Percentiles rank a stretch among this genome's conserved stretches.
These are phyloP conservation scores for Aspergillus fructus DNA, from an alignment of 2,329 filamentous ascomycete genomes.

Conservation along the genomic window DNA sequence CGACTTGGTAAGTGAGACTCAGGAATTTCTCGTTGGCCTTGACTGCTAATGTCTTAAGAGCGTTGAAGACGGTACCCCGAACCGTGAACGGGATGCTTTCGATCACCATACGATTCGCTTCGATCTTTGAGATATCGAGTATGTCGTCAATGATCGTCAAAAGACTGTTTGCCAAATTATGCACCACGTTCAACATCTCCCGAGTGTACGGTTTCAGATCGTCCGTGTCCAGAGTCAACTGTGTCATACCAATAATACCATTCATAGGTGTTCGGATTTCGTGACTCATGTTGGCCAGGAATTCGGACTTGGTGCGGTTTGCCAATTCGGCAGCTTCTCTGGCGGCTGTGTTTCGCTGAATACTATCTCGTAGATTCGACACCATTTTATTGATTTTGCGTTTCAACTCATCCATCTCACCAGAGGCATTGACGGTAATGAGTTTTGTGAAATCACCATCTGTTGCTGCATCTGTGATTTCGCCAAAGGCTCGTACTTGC, in stretches of 20 bases:
- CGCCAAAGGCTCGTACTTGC: conserved; percentile 95
- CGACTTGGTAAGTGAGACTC: conserved; percentile 89
- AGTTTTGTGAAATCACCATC: conserved; percentile 97
- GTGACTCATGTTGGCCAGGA: conserved; percentile 98
- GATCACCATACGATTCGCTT: conserved; percentile 96
- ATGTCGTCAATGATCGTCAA: conserved; percentile 92
- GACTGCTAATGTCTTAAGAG: conserved; percentile 92
- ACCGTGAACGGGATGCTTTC: conserved; percentile 96
- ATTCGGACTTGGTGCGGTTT: conserved; percentile 98
- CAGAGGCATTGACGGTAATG: conserved; percentile 94
- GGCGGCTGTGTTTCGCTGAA: conserved; percentile 92
- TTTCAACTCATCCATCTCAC: conserved; percentile 99
- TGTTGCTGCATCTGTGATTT: conserved; percentile 96
- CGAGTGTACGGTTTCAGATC: conserved; percentile 92
- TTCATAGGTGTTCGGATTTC: conserved; percentile 98
- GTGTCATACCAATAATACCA: conserved; percentile 97
- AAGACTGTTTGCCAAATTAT: conserved; percentile 92
- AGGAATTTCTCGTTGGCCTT: conserved; percentile 95
- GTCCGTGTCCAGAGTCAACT: conserved; percentile 91
- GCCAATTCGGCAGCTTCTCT: conserved; percentile 94
- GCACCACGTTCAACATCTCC: conserved; percentile 98
- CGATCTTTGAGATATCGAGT: conserved; percentile 71
- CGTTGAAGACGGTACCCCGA: conserved; percentile 93
- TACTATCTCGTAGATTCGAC: conserved; percentile 89
- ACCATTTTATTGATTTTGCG: conserved; percentile 99